Percentiles rank a stretch among this genome's conserved stretches.
Evolutionary conservation across 352 stramenopile species (phyloP).

Genomic region (Globisporangium sylvaticum): DNA sequence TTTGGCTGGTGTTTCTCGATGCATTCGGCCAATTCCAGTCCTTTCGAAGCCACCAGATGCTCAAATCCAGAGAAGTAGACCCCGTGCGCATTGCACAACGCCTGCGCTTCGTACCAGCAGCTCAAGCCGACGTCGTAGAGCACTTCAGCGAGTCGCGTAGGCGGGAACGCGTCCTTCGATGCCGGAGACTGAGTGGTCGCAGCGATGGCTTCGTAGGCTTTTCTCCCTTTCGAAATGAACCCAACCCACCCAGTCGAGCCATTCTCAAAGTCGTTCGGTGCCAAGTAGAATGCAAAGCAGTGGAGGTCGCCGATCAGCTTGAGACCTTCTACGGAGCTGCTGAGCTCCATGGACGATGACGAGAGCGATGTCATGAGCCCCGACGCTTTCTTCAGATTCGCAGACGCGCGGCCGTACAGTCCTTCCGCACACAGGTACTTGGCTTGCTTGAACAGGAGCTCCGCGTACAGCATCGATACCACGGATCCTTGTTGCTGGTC

Average conservation of each 20-base stretch:
- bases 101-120: constrained; percentile 77
- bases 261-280: constrained; percentile 49
- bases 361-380: constrained; percentile 36
- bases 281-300: constrained; percentile 81
- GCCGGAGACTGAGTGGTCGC: constrained; percentile 12
- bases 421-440: constrained; percentile 73
- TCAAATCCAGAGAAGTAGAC: constrained; percentile 44
- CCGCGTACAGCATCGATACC: constrained; percentile 53
- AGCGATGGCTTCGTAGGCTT: constrained; percentile 48
- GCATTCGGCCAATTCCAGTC: not conserved
- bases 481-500: constrained; percentile 23
- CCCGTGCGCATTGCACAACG: constrained; percentile 29
- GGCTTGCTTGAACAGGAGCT: constrained; percentile 74
- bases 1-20: not conserved
- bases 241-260: constrained; percentile 35
- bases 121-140: constrained; percentile 69
- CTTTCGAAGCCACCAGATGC: constrained; percentile 1
- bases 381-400: constrained; percentile 62
- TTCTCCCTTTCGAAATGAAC: constrained; percentile 52
- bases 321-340: constrained; percentile 25
- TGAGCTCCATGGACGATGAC: constrained; percentile 16
- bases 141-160: constrained; percentile 29
- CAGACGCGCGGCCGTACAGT: constrained; percentile 60
- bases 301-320: constrained; percentile 83
- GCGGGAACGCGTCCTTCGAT: constrained; percentile 4